phyloP scores from a whole-genome alignment of 2,329 filamentous ascomycete species.

The Botrytis squamosa region DNA sequence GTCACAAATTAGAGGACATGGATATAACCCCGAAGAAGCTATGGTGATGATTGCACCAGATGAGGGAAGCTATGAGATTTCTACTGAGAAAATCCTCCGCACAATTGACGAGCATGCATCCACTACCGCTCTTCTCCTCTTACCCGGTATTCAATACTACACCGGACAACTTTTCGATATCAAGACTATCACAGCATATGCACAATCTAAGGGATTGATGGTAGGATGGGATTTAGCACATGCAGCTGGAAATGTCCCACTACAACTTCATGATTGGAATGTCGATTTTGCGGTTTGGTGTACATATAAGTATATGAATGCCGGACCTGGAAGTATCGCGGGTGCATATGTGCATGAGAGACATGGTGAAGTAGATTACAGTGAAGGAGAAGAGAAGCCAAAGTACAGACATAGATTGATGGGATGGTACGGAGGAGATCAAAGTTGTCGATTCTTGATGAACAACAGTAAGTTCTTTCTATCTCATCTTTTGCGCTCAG shows the following conservation, averaged over 20 bases:
- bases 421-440: constrained; percentile 88
- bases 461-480: constrained; percentile 52
- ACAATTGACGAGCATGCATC: constrained; percentile 73
- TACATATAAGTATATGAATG: constrained; percentile 92
- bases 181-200: constrained; percentile 71
- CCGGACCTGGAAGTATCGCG: constrained; percentile 77
- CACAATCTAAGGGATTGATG: constrained; percentile 66
- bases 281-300: constrained; percentile 94
- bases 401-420: constrained; percentile 65
- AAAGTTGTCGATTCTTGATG: constrained; percentile 77
- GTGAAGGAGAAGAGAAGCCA: constrained; percentile 42
- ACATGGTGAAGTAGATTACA: constrained; percentile 58
- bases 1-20: constrained; percentile 20
- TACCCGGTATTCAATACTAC: constrained; percentile 90
- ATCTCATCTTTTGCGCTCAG: not conserved
- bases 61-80: constrained; percentile 56
- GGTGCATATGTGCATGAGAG: constrained; percentile 77
- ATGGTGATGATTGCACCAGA: constrained; percentile 74
- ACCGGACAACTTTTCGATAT: constrained; percentile 89
- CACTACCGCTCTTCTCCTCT: constrained; percentile 70
- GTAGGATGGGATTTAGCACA: constrained; percentile 90
- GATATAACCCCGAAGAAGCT: constrained; percentile 55
- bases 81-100: constrained; percentile 68
- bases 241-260: constrained; percentile 77
- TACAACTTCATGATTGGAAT: constrained; percentile 81